These are phyloP conservation scores for Debaryomyces castellii DNA, from an alignment of 805 yeast genomes.

Conservation along the genomic window DNA sequence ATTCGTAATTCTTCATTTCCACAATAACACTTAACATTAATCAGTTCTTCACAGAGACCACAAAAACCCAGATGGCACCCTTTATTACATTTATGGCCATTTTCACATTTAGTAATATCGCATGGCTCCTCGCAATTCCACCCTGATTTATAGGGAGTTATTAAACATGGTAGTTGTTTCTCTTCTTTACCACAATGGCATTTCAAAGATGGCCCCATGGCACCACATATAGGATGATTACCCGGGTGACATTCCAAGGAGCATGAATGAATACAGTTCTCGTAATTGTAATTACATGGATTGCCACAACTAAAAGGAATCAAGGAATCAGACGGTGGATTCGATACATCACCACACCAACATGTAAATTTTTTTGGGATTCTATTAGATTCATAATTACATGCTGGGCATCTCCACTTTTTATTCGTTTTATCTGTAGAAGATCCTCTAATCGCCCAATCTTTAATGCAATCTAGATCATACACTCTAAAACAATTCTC, in stretches of 20 bases:
- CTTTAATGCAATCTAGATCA: conserved; percentile 78
- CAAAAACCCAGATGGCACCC: conserved; percentile 81
- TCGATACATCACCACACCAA: conserved; percentile 82
- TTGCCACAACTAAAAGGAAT: conserved; percentile 90
- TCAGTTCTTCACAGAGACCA: conserved; percentile 60
- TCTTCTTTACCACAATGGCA: conserved; percentile 74
- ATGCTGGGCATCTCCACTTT: conserved; percentile 85
- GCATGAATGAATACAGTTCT: conserved; percentile 71
- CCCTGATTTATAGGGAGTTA: conserved; percentile 65
- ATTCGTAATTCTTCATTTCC: conserved; percentile 51
- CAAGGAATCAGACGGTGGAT: conserved; percentile 59
- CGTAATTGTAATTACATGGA: conserved; percentile 60
- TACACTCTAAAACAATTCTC: conserved; percentile 75
- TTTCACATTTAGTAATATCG: conserved; percentile 56
- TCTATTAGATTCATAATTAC: conserved; percentile 52
- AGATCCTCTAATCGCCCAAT: conserved; percentile 82
- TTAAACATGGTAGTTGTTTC: conserved; percentile 68
- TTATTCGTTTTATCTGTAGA: conserved; percentile 54
- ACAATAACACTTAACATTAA: conserved; percentile 68
- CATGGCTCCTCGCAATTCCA: conserved; percentile 70
- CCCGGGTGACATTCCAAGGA: conserved; percentile 84
- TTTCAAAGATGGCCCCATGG: conserved; percentile 66
- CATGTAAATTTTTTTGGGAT: conserved; percentile 65
- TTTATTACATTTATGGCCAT: conserved; percentile 63
- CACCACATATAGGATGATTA: conserved; percentile 78